Conservation (phyloP, 371 early-diverging fungal genomes). For the Mucor plumbeus region DNA sequence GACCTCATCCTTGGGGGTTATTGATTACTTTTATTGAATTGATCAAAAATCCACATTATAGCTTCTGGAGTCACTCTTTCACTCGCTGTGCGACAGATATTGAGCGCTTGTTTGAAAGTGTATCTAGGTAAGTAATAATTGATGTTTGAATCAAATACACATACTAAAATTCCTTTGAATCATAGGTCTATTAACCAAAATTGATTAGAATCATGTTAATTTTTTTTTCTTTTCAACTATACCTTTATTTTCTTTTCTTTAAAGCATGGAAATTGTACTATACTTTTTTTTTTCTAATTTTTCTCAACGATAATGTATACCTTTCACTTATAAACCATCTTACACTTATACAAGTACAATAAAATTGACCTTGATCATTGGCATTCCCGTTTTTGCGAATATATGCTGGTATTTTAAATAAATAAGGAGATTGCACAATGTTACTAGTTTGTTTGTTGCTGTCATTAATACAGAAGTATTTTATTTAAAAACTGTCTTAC, state of each 20-base stretch:
- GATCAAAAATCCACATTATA: conserved; percentile 89
- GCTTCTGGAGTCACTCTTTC: conserved; percentile 86
- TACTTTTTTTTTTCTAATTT: too few species aligned
- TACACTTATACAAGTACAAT: too few species aligned
- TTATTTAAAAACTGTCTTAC: too few species aligned
- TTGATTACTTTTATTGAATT: conserved; percentile 96
- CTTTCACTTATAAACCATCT: too few species aligned
- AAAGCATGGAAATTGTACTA: neutral
- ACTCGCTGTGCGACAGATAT: conserved; percentile 76
- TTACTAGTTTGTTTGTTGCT: too few species aligned
- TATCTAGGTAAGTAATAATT: conserved; percentile 55
- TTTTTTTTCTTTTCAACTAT: too few species aligned
- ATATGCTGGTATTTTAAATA: too few species aligned
- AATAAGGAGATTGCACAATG: too few species aligned
- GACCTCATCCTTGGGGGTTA: conserved; percentile 98
- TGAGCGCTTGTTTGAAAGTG: conserved; percentile 73
- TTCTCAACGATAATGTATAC: too few species aligned
- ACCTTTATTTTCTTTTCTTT: neutral
- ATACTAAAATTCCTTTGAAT: neutral
- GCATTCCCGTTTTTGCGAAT: too few species aligned
- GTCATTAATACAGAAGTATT: too few species aligned
- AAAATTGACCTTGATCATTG: too few species aligned
- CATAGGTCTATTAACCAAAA: conserved; percentile 1
- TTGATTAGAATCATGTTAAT: neutral
- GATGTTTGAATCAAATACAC: neutral